Percentiles rank a stretch among this genome's conserved stretches.
Evolutionary conservation across 192 early-diverging fungal species (phyloP).

Genomic region (Lobulomyces angularis): DNA sequence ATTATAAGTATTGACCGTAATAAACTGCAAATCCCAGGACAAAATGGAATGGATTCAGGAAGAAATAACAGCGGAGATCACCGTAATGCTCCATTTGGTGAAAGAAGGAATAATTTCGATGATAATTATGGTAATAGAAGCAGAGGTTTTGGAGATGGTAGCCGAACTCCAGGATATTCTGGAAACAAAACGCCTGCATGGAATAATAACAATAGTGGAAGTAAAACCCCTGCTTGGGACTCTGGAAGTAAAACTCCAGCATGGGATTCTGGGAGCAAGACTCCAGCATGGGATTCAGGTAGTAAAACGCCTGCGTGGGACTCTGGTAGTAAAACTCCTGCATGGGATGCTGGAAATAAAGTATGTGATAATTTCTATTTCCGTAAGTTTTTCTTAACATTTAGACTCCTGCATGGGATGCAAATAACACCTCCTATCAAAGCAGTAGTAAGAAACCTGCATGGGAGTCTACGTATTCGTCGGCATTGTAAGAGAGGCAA

Average conservation of each 20-base stretch:
- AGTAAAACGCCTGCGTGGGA: slow-evolving; percentile 30
- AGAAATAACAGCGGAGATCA: slow-evolving; percentile 5
- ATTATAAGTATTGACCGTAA: slow-evolving; percentile 68
- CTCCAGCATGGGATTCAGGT: slow-evolving; percentile 30
- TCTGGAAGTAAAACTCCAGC: slow-evolving; percentile 32
- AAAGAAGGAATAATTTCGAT: too few species aligned
- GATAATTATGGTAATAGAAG: slow-evolving; percentile 15
- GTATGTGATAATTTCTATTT: slow-evolving; percentile 26
- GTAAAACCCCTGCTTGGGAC: slow-evolving; percentile 16
- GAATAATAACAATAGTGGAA: neutral
- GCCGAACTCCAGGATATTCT: slow-evolving; percentile 29
- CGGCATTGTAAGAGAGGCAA: too few species aligned
- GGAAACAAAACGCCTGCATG: slow-evolving; percentile 8
- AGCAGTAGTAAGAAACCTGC: slow-evolving; percentile 37
- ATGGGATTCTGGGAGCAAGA: slow-evolving; percentile 36
- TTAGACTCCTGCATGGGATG: slow-evolving; percentile 40
- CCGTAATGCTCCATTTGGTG: too few species aligned
- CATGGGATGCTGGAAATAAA: slow-evolving; percentile 45
- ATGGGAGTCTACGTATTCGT: slow-evolving; percentile 42
- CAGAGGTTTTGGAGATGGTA: slow-evolving; percentile 26
- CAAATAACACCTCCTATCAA: too few species aligned
- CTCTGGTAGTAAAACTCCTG: slow-evolving; percentile 42
- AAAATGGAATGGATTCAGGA: slow-evolving; percentile 7
- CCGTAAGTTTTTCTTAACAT: slow-evolving; percentile 58
- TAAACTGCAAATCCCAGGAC: slow-evolving; percentile 54